Evolutionary conservation across 805 yeast species (phyloP), one percentile per base, ranked within the genome.

Genomic region (Wickerhamiella slavikovae): DNA sequence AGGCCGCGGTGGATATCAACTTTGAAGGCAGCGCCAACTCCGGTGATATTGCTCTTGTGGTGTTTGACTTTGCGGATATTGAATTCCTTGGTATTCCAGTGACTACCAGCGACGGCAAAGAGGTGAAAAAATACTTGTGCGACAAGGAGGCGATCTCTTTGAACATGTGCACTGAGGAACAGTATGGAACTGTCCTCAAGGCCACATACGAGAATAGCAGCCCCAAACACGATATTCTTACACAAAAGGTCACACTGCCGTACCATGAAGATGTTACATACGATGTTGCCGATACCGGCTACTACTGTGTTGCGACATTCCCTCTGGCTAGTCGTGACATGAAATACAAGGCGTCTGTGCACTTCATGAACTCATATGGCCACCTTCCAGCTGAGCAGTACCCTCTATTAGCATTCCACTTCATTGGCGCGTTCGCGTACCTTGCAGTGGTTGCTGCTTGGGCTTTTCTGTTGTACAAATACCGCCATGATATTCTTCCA

Each of bases 311-410:
- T 24, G 71, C 82, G 2, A 73, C 91, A 0, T 68, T 59, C 38
- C 60, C 68, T 15, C 54, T 64, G 15, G 40, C 49, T 12, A 43
- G 48, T 9, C 47, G 47, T 28, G 38, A 44, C 12, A 29, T 39
- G 32, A 25, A 58, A 56, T 89, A 72, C 51, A 50, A 60, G 29
- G 76, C 85, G 11, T 51, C 55, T n/a, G 74, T 75, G 25, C 73
- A 72, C 42, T 89, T 79, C 54, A 89, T 80, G 56, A 89, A 83
- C 54, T 77, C 96, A 3, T 89, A 66, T 51, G 98, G 98, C 33
- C 66, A 78, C 35, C 58, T 89, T 33, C 68, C 91, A 19, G 98
- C 93, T 4, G 60, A 83, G 21, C 93, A 89, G 49, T 74, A 79
- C 40, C 93, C 96, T 17, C 79, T 83, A 43, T 61, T 89, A 37